Evolutionary conservation across 1,284 basidiomycete species (phyloP).

Genomic region (Phellopilus nigrolimitatus): DNA sequence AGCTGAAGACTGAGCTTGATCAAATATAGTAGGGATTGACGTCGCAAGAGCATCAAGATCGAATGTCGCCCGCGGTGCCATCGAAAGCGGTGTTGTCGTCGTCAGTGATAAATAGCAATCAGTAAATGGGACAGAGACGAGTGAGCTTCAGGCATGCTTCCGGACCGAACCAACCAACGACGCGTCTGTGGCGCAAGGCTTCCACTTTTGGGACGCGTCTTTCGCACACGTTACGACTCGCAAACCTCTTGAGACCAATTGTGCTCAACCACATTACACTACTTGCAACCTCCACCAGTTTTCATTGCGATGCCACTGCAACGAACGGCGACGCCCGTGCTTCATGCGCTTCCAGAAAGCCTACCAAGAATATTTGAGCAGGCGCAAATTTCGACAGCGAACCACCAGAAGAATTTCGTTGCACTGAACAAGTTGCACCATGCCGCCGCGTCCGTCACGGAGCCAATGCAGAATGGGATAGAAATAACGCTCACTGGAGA

Average conservation of each 20-base stretch:
- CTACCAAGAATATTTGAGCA: constrained; percentile 72
- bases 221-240: not conserved
- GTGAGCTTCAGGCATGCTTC: not conserved
- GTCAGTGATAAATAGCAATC: not conserved
- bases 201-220: not conserved
- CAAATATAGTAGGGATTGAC: constrained; percentile 14
- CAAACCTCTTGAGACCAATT: not conserved
- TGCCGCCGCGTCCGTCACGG: constrained; percentile 56
- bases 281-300: not conserved
- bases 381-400: constrained; percentile 77
- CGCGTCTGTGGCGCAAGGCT: not conserved
- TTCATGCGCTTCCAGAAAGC: constrained; percentile 28
- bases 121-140: no score
- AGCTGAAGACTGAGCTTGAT: constrained; percentile 19
- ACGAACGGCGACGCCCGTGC: constrained; percentile 7
- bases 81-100: not conserved
- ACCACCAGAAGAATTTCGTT: constrained; percentile 90
- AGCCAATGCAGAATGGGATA: constrained; percentile 45
- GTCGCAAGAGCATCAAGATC: constrained; percentile 13
- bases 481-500: constrained; percentile 72
- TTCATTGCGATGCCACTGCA: constrained; percentile 13
- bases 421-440: constrained; percentile 81
- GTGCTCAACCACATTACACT: not conserved
- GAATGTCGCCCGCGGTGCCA: constrained; percentile 15
- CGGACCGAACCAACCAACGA: not conserved